These are phyloP conservation scores for Naganishia vishniacii DNA, from an alignment of 768 basidiomycete species.

Conservation along the genomic window DNA sequence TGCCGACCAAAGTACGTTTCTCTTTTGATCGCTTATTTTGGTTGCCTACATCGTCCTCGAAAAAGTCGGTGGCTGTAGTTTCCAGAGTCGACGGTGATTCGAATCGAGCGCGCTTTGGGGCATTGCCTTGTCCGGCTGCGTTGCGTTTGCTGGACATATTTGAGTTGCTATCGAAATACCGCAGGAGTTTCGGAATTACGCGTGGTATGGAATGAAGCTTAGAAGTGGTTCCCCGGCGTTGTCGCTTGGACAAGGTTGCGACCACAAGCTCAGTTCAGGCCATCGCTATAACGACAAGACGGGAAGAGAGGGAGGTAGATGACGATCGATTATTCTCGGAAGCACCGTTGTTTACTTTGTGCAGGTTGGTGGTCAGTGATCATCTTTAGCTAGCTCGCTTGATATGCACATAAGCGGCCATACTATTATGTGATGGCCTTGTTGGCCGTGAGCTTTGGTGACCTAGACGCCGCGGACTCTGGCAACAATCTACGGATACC, in stretches of 20 bases:
- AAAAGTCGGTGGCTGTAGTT: conserved; percentile 28
- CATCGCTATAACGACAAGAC: background rate
- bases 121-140: conserved; percentile 3
- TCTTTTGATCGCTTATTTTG: conserved; percentile 38
- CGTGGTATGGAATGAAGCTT: too few relatives aligned
- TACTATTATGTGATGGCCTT: too few relatives aligned
- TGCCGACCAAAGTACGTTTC: conserved; percentile 66
- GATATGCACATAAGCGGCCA: too few relatives aligned
- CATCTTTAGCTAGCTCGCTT: too few relatives aligned
- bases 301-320: background rate
- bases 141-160: conserved; percentile 34
- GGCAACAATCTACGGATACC: too few relatives aligned
- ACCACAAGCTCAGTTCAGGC: too few relatives aligned
- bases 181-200: too few relatives aligned
- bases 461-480: too few relatives aligned
- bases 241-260: too few relatives aligned
- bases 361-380: background rate
- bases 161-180: background rate
- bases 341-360: conserved; percentile 21
- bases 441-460: too few relatives aligned
- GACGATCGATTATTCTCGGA: conserved; percentile 1
- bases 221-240: too few relatives aligned
- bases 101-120: conserved; percentile 38
- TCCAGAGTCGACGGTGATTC: conserved; percentile 32
- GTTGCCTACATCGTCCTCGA: conserved; percentile 44